Conservation (phyloP, 768 basidiomycete species). For the Infundibulicybe gibba region DNA sequence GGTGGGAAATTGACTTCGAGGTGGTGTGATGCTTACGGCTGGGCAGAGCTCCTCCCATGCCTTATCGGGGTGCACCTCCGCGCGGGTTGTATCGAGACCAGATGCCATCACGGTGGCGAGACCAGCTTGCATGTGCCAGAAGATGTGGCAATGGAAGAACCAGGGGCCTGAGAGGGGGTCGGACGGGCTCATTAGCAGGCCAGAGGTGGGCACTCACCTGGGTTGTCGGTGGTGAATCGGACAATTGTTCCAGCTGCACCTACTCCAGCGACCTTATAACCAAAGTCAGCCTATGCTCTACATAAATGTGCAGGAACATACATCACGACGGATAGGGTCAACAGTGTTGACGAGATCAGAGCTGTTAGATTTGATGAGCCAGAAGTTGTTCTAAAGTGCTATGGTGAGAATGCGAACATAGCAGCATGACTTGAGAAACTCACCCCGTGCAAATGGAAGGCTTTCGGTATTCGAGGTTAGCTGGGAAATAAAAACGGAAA, state of each 20-base stretch:
- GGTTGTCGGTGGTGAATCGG: conserved; percentile 54
- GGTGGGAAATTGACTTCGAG: too few relatives aligned
- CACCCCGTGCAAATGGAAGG: conserved; percentile 29
- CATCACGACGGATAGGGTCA: conserved; percentile 41
- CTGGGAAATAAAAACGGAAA: too few relatives aligned
- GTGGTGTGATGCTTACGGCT: background rate
- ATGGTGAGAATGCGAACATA: background rate
- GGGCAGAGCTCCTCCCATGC: conserved; percentile 15
- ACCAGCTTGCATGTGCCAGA: conserved; percentile 17
- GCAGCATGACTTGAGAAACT: background rate
- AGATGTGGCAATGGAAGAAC: conserved; percentile 26
- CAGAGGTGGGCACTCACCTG: conserved; percentile 24
- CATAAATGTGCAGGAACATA: background rate
- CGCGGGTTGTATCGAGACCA: conserved; percentile 4
- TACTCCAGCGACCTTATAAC: conserved; percentile 9
- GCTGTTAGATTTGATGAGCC: conserved; percentile 31
- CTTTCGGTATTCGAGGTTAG: conserved; percentile 2
- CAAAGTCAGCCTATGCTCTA: too few relatives aligned
- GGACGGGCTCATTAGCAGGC: background rate
- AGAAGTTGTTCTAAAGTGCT: conserved; percentile 28
- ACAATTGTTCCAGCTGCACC: conserved; percentile 26
- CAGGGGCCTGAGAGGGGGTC: conserved; percentile 13
- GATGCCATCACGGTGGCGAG: conserved; percentile 15
- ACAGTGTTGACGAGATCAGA: conserved; percentile 29
- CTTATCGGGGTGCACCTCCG: conserved; percentile 6